A percentile compares a stretch with the other conserved stretches of the same genome.
phyloP scores from a whole-genome alignment of 768 basidiomycete genomes.

The Neoboletus subvelutipes region DNA sequence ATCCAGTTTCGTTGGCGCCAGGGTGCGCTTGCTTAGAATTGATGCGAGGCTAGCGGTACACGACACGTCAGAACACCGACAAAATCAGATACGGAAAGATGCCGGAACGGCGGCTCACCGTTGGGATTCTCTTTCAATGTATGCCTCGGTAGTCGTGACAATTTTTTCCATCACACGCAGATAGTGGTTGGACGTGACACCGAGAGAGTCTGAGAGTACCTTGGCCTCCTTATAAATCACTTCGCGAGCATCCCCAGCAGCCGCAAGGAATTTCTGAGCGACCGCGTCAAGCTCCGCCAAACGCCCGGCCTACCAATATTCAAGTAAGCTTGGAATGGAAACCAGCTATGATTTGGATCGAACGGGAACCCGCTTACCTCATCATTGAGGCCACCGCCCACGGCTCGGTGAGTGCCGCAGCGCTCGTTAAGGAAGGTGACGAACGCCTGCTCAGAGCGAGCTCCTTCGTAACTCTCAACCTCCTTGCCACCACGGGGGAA shows the following conservation, averaged over 20 bases:
- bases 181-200: conserved; percentile 70
- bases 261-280: conserved; percentile 71
- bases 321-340: conserved; percentile 3
- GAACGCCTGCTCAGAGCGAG: conserved; percentile 73
- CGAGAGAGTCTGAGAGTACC: conserved; percentile 46
- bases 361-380: conserved; percentile 39
- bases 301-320: conserved; percentile 71
- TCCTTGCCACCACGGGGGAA: conserved; percentile 74
- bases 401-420: conserved; percentile 81
- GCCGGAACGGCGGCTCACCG: conserved; percentile 50
- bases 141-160: conserved; percentile 63
- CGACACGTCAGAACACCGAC: conserved; percentile 7
- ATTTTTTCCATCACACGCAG: conserved; percentile 90
- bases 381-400: conserved; percentile 78
- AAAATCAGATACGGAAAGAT: neutral
- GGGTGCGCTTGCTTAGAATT: conserved; percentile 76
- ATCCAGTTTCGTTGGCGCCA: conserved; percentile 79
- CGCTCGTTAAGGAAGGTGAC: conserved; percentile 79
- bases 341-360: neutral
- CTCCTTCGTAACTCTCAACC: conserved; percentile 65
- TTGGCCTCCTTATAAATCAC: conserved; percentile 67
- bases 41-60: conserved; percentile 54
- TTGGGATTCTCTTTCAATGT: conserved; percentile 81
- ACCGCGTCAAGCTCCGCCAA: conserved; percentile 72
- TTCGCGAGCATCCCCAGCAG: conserved; percentile 53